A percentile compares a stretch with the other conserved stretches of the same genome.
Conservation (phyloP, 805 yeast genomes). For the Metschnikowia reukaufii region DNA sequence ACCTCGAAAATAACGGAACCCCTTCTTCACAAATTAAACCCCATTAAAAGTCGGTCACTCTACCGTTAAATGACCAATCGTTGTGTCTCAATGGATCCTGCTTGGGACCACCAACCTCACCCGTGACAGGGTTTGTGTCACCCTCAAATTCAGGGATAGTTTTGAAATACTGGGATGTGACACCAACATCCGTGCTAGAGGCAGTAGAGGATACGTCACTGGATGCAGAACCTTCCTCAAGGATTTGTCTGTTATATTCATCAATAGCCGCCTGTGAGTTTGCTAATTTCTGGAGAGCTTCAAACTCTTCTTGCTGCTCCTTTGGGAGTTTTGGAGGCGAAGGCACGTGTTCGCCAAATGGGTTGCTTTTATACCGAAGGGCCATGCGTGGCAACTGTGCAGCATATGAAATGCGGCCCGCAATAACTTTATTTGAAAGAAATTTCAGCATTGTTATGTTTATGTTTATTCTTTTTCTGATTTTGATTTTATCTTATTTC, state of each 20-base stretch:
- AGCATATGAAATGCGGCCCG: not conserved
- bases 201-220: constrained; percentile 25
- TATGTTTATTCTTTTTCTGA: not conserved
- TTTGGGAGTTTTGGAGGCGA: constrained; percentile 74
- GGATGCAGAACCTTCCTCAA: constrained; percentile 20
- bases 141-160: constrained; percentile 96
- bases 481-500: too few relatives aligned
- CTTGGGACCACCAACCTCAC: constrained; percentile 96
- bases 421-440: not conserved
- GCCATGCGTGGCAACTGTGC: not conserved
- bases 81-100: constrained; percentile 87
- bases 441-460: constrained; percentile 1
- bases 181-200: constrained; percentile 54
- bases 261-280: constrained; percentile 75
- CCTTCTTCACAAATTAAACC: too few relatives aligned
- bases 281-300: constrained; percentile 77
- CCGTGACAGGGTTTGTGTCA: constrained; percentile 87
- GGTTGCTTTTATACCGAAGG: constrained; percentile 13
- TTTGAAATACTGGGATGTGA: constrained; percentile 68
- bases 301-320: constrained; percentile 90
- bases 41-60: constrained; percentile 84
- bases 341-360: constrained; percentile 29
- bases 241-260: constrained; percentile 57
- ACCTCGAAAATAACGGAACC: too few relatives aligned
- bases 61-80: constrained; percentile 93